Evolutionary conservation across 2,329 filamentous ascomycete species (phyloP).

Genomic region (Aspergillaceae sp.): DNA sequence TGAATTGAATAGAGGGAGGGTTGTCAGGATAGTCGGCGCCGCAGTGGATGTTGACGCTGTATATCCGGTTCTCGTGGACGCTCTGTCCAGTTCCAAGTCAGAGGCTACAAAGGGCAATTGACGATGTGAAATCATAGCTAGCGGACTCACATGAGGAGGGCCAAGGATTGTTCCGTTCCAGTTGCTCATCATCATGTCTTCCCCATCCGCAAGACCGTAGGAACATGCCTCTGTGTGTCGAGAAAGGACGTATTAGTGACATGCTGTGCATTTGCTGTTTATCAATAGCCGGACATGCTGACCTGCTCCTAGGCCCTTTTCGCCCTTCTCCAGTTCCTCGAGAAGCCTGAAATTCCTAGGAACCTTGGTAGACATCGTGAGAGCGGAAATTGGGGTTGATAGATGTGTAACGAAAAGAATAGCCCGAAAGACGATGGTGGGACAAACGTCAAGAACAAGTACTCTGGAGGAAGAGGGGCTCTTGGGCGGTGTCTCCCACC

Average conservation of each 20-base stretch:
- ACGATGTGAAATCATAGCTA: background rate
- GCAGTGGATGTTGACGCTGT: conserved; percentile 95
- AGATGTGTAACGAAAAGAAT: background rate
- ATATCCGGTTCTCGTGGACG: conserved; percentile 97
- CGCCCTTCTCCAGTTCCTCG: conserved; percentile 97
- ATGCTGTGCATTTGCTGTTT: background rate
- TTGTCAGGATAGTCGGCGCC: conserved; percentile 79
- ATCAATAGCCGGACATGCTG: conserved; percentile 4
- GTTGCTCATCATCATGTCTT: conserved; percentile 94
- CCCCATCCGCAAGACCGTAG: conserved; percentile 86
- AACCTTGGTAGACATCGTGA: conserved; percentile 60
- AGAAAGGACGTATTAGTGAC: conserved; percentile 12
- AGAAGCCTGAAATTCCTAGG: conserved; percentile 93
- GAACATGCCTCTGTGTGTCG: conserved; percentile 72
- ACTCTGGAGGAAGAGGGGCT: conserved; percentile 14
- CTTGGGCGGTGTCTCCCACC: conserved; percentile 9
- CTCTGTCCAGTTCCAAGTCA: conserved; percentile 48
- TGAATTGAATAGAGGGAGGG: conserved; percentile 84
- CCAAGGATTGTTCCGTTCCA: conserved; percentile 98
- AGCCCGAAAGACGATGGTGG: background rate
- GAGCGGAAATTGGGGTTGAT: background rate
- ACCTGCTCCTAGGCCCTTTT: conserved; percentile 91
- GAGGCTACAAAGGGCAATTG: background rate
- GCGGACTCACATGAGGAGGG: conserved; percentile 72
- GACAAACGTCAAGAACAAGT: background rate